phyloP scores from a whole-genome alignment of 345 rosid species.

The Syzygium grande region DNA sequence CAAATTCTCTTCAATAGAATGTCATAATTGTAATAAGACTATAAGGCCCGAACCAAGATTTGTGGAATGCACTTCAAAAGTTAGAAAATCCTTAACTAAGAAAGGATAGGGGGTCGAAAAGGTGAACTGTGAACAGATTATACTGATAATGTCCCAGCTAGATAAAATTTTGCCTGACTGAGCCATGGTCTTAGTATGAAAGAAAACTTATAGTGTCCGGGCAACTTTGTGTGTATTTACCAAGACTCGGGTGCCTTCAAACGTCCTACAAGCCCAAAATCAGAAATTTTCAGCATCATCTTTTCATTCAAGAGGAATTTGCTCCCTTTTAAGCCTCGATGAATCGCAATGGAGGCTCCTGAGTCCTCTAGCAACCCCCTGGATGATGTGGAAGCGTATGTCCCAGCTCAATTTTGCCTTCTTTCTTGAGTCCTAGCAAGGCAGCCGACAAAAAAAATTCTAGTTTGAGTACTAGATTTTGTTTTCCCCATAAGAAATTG shows the following conservation, averaged over 20 bases:
- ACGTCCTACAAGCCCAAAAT: conserved; percentile 27
- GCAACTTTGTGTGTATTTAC: conserved; percentile 12
- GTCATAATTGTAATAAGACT: too few species aligned
- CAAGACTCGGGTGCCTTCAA: conserved; percentile 3
- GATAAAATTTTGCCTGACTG: too few species aligned
- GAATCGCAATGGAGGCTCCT: conserved; percentile 28
- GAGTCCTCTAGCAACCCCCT: conserved; percentile 26
- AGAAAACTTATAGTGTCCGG: conserved; percentile 13
- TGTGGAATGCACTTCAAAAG: too few species aligned
- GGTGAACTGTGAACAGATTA: too few species aligned
- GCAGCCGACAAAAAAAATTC: too few species aligned
- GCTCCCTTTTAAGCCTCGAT: conserved; percentile 23
- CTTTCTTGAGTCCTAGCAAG: conserved; percentile 4
- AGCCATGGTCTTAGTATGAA: too few species aligned
- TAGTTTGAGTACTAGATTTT: too few species aligned
- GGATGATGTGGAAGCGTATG: neutral
- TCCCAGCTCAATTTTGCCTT: conserved; percentile 11
- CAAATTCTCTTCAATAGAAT: too few species aligned
- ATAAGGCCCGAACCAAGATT: too few species aligned
- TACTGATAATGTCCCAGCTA: too few species aligned
- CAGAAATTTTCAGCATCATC: conserved; percentile 28
- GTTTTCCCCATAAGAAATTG: too few species aligned
- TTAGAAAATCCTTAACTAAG: neutral
- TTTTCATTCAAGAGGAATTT: conserved; percentile 19
- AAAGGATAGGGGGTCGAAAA: too few species aligned